These are phyloP conservation scores for Ceratocystis eucalypticola DNA, from an alignment of 2,329 filamentous ascomycete species.

Conservation along the genomic window DNA sequence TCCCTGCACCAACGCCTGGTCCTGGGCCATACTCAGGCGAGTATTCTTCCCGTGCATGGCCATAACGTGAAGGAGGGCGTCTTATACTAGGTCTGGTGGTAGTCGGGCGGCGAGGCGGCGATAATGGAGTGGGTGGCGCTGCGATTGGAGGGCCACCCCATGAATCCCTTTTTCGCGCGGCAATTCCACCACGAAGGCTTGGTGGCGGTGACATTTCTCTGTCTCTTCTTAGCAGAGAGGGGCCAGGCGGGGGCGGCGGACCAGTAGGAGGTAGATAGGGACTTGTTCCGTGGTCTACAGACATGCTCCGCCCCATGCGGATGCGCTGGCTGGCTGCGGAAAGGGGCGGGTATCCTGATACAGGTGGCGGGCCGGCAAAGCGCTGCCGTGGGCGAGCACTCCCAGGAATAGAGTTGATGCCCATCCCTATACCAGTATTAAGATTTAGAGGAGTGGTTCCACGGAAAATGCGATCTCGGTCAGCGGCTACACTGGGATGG, in stretches of 20 bases:
- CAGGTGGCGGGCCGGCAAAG: constrained; percentile 11
- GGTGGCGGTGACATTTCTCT: constrained; percentile 11
- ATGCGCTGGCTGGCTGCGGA: background rate
- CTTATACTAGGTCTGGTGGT: constrained; percentile 9
- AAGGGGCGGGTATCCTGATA: constrained; percentile 14
- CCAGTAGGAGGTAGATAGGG: constrained; percentile 10
- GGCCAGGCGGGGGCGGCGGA: background rate
- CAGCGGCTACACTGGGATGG: background rate
- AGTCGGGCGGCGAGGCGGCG: constrained; percentile 14
- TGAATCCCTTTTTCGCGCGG: constrained; percentile 16
- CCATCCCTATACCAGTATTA: constrained; percentile 4
- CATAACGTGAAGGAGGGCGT: constrained; percentile 9
- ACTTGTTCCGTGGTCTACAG: constrained; percentile 16
- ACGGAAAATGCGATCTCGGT: constrained; percentile 10
- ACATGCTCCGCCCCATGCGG: constrained; percentile 15
- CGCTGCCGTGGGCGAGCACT: constrained; percentile 6
- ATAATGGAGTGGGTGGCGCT: constrained; percentile 17
- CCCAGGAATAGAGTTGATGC: background rate
- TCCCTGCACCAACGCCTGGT: background rate
- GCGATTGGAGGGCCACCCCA: constrained; percentile 13
- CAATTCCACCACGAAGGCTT: constrained; percentile 4
- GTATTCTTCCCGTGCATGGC: constrained; percentile 6
- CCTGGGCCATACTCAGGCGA: constrained; percentile 8
- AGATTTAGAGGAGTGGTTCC: constrained; percentile 13
- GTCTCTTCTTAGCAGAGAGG: background rate